phyloP scores from a whole-genome alignment of 352 stramenopile species.

The Globisporangium middletonii region DNA sequence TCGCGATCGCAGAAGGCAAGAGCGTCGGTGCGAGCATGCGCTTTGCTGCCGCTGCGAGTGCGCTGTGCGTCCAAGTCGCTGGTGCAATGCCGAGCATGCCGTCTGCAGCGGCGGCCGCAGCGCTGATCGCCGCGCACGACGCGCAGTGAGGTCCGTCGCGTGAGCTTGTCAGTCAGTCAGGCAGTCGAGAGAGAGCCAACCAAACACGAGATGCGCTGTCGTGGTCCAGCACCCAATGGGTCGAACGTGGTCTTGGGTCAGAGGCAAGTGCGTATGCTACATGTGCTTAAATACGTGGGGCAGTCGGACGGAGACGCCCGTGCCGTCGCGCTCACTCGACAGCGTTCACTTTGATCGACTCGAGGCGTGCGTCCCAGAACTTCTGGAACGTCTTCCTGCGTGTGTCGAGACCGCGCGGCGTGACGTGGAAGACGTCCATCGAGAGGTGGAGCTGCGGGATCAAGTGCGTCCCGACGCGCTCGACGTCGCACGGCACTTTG shows the following conservation, averaged over 20 bases:
- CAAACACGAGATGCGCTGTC: too few species aligned
- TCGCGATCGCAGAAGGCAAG: conserved; percentile 41
- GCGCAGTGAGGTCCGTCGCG: background rate
- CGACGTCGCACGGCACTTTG: conserved; percentile 18
- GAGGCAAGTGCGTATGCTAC: conserved; percentile 3
- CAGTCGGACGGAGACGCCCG: too few species aligned
- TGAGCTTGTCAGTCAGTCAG: background rate
- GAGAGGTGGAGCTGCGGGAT: conserved; percentile 31
- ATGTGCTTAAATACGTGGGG: conserved; percentile 7
- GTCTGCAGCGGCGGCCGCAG: conserved; percentile 22
- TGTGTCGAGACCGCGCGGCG: conserved; percentile 25
- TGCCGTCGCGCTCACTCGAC: background rate
- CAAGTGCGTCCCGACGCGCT: conserved; percentile 19
- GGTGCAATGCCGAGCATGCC: conserved; percentile 72
- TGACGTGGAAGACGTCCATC: conserved; percentile 35
- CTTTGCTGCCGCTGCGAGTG: conserved; percentile 49
- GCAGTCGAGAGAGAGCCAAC: background rate
- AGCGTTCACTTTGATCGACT: conserved; percentile 15
- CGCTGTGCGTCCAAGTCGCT: conserved; percentile 55
- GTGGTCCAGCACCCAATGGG: too few species aligned
- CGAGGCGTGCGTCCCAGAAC: conserved; percentile 9
- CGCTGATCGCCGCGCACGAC: conserved; percentile 20
- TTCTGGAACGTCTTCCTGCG: conserved; percentile 31
- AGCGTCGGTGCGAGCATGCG: conserved; percentile 44
- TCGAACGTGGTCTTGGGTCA: too few species aligned